Base-by-base conservation (phyloP, 2,329 filamentous ascomycete genomes). In the Pleoardoris graminearum region DNA sequence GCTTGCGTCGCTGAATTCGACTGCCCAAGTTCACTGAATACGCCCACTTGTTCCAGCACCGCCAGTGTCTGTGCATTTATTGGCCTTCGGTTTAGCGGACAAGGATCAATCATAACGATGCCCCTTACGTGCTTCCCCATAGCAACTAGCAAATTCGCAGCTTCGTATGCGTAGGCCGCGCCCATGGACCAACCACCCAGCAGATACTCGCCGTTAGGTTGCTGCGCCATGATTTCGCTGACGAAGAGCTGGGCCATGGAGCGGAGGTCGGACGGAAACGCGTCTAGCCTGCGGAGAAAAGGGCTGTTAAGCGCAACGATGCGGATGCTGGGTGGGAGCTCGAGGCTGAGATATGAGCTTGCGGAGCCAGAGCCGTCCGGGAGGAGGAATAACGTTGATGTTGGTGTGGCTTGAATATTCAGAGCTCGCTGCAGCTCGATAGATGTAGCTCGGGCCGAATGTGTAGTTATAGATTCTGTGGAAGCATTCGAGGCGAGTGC, bases 101-200 rank as follows among this genome's bases (percentile, higher is more conserved):
- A 33, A 16, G 30, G 30, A n/a, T 33, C 30, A 12, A 33, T 33
- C 30, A 33, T 33, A n/a, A n/a, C 30, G n/a, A 33, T 12, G 7
- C 30, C 30, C 12, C 14, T 33, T 6, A 33, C 12, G n/a, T 25
- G 37, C 8, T 39, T 25, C 7, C 22, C 22, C 19, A 25, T 25
- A 3, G 19, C 22, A 16, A 25, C 19, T 3, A 39, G 22, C 19
- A 25, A 16, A 17, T 36, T 19, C 30, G 67, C 61, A 21, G 67
- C 69, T 53, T 73, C 69, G 51, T 72, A 74, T 7, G 72, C 69
- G 46, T 70, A 66, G 23, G 70, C 62, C 36, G 66, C 70, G 21
- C 72, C 72, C 19, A 63, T 62, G 3, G 70, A 73, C 68, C 68
- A 74, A 23, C 72, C 72, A 21, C 65, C 70, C 7, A 75, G 52